Base-by-base conservation (phyloP, 768 basidiomycete genomes). In the Amanita thiersii region DNA sequence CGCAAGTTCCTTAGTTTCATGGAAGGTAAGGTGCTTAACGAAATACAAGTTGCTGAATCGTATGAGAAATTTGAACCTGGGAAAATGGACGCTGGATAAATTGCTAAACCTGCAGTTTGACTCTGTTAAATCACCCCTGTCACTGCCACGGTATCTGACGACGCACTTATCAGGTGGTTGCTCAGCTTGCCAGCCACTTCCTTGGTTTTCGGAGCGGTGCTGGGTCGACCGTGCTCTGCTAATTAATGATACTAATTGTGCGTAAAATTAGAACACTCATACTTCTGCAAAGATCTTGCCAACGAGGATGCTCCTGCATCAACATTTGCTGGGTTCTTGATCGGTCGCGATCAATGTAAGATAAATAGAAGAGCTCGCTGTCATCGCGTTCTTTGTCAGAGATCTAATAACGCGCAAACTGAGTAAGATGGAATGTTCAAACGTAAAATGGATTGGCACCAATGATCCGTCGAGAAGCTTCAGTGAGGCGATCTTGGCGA, bases 311-410 rank as follows among this genome's bases (percentile, higher is more conserved):
- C 49, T 62, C 58, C 51, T 60, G 54, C 45, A 53, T 45, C 38
- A 69, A 69, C 29, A 62, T 63, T 31, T 68, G 70, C 14, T 72
- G 63, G 26, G 71, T 63, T 28, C 47, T 40, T 29, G 64, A 61
- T 20, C 66, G 68, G 29, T 72, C 57, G 34, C 69, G 72, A 39
- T 68, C 65, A 47, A 88, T 63, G 47, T 70, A 66, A 8, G 85
- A 82, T 37, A 91, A 67, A 60, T 91, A 94, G 55, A 86, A 86
- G 18, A 88, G 56, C 59, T 94, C 90, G 37, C 79, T 76, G 52
- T 93, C 90, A n/a, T 61, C 64, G 29, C 90, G 72, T 56, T 91
- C 86, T 48, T 71, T 77, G 6, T 56, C 48, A 6, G 81, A 73
- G 33, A 92, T 75, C 86, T 91, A 49, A 47, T 40, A 41, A 30